Base-by-base conservation (phyloP, 768 basidiomycete genomes). In the Rhodotorula kratochvilovae region DNA sequence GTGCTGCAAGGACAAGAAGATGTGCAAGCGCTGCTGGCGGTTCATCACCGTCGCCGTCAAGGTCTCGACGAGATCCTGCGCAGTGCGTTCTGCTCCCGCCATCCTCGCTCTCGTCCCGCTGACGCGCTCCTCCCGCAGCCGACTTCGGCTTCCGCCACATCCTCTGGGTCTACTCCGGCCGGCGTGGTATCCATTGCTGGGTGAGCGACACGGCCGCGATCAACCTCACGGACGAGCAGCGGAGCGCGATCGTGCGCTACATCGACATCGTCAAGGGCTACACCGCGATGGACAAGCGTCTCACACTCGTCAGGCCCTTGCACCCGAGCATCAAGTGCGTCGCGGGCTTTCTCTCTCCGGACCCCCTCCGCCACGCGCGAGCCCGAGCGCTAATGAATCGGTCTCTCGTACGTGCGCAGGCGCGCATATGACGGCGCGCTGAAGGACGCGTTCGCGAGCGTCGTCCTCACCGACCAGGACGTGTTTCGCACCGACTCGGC, bases 121-220 rank as follows among this genome's bases (percentile, higher is more conserved):
- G 51, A 42, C 19, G n/a, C 63, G 42, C 36, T 45, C 13, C 21
- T 10, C 66, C 63, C 67, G 36, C 70, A 84, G 83, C 92, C 27
- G 90, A 96, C 74, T 98, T 95, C 79, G 94, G 93, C 13, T 99
- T 89, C 81, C 82, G 85, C 57, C 88, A 92, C 77, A 85, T 98
- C 39, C 83, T 99, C 19, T 99, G 95, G 95, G 94, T 98, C 42
- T 99, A 98, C 81, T 98, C 96, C 15, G 96, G 96, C 68, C 89
- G 96, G 46, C 89, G 96, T 81, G 96, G 96, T 63, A 99, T 99
- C 75, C 96, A 99, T 84, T 84, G 92, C 79, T 99, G 96, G 96
- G 87, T 99, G 72, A 91, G 90, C 5, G 96, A 99, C 80, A 82
- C 85, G 46, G 86, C 89, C 66, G 96, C 95, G 4, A 85, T 97